Evolutionary conservation across 2,329 filamentous ascomycete genomes (phyloP).

Genomic region (Alternaria brassicae): DNA sequence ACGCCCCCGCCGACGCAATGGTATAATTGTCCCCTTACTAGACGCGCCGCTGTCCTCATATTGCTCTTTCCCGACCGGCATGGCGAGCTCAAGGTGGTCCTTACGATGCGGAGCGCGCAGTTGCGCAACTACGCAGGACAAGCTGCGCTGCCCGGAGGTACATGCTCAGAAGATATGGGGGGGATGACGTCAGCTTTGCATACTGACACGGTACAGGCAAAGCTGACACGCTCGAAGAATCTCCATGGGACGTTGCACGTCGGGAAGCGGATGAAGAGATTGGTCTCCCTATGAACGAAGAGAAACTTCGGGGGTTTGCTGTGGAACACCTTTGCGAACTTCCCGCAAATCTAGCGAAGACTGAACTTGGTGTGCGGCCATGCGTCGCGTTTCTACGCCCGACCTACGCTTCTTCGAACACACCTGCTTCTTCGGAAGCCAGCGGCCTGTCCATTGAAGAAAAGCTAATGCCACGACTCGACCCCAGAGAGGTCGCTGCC

Average conservation of each 20-base stretch:
- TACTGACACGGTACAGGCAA: slow-evolving; percentile 52
- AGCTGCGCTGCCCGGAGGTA: slow-evolving; percentile 84
- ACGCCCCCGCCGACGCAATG: slow-evolving; percentile 65
- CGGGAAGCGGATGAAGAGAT: slow-evolving; percentile 94
- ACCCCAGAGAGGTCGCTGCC: slow-evolving; percentile 89
- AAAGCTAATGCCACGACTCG: slow-evolving; percentile 77
- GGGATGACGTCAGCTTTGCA: background rate
- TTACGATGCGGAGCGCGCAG: slow-evolving; percentile 67
- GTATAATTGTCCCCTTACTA: slow-evolving; percentile 62
- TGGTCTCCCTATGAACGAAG: slow-evolving; percentile 77
- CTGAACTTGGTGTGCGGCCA: slow-evolving; percentile 58
- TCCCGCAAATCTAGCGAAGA: slow-evolving; percentile 64
- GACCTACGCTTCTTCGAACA: slow-evolving; percentile 35
- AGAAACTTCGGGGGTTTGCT: slow-evolving; percentile 73
- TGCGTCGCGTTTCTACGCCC: slow-evolving; percentile 66
- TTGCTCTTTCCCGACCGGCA: slow-evolving; percentile 84
- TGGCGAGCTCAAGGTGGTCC: slow-evolving; percentile 75
- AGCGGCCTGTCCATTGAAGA: slow-evolving; percentile 58
- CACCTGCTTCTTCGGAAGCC: slow-evolving; percentile 12
- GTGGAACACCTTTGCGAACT: slow-evolving; percentile 89
- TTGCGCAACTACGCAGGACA: slow-evolving; percentile 72
- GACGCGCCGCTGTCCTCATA: slow-evolving; percentile 85
- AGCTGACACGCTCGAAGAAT: slow-evolving; percentile 63
- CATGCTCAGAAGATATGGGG: slow-evolving; percentile 20
- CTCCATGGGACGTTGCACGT: slow-evolving; percentile 78